These are phyloP conservation scores for Aspergillus sp. DNA, from an alignment of 2,329 filamentous ascomycete species.

Conservation along the genomic window DNA sequence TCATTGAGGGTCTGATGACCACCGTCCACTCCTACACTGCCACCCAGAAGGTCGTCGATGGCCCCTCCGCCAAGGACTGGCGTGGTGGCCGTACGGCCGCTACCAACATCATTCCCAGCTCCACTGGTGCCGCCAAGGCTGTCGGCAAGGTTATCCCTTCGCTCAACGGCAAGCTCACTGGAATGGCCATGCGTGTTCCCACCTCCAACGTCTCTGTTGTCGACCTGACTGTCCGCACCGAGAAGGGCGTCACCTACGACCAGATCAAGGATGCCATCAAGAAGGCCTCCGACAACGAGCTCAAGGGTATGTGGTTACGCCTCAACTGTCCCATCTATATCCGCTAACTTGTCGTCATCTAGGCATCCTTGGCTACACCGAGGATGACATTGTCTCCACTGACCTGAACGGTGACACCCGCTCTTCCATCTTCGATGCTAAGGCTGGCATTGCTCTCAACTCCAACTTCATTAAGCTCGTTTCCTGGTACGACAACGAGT, in stretches of 20 bases:
- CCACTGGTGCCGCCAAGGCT: constrained; percentile 99
- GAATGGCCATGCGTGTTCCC: constrained; percentile 99
- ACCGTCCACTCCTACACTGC: constrained; percentile 99
- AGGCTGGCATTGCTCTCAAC: constrained; percentile 98
- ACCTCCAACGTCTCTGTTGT: constrained; percentile 99
- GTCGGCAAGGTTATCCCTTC: constrained; percentile 99
- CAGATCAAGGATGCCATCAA: constrained; percentile 92
- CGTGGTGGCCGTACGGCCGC: constrained; percentile 97
- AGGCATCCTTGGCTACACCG: constrained; percentile 91
- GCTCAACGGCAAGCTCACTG: constrained; percentile 99
- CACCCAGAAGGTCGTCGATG: constrained; percentile 99
- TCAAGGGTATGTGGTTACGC: constrained; percentile 68
- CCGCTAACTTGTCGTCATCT: constrained; percentile 8
- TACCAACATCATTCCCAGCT: constrained; percentile 99
- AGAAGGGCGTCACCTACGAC: constrained; percentile 75
- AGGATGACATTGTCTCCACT: constrained; percentile 93
- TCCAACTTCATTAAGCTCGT: constrained; percentile 98
- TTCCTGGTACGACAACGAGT: constrained; percentile 99
- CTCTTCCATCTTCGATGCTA: constrained; percentile 99
- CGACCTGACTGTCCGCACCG: constrained; percentile 88
- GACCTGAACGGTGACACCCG: constrained; percentile 89
- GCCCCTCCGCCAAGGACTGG: constrained; percentile 98
- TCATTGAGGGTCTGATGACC: constrained; percentile 99
- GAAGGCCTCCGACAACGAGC: constrained; percentile 76
- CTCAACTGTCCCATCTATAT: not conserved